phyloP scores from a whole-genome alignment of 2,329 filamentous ascomycete species.

The Xylariaceae sp. region DNA sequence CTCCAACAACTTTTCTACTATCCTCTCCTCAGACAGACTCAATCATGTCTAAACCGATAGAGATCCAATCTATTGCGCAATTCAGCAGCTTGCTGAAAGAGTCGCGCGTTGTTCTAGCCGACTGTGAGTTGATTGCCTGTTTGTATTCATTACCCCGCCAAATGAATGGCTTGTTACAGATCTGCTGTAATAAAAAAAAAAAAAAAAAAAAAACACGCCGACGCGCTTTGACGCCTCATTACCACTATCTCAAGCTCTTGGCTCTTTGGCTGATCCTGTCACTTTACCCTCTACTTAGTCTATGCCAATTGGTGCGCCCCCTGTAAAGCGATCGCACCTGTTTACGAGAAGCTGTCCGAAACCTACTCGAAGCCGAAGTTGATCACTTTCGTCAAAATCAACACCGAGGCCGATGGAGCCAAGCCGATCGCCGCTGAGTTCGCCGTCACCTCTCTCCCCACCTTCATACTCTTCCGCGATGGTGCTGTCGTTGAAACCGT shows the following conservation, averaged over 20 bases:
- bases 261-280: no score
- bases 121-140: slow-evolving; percentile 62
- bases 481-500: slow-evolving; percentile 65
- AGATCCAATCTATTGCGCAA: slow-evolving; percentile 56
- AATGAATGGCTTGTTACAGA: no score
- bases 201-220: no score
- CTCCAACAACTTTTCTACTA: no score
- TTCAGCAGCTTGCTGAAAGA: slow-evolving; percentile 65
- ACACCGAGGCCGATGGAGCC: slow-evolving; percentile 65
- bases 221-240: no score
- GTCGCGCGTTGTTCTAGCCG: slow-evolving; percentile 77
- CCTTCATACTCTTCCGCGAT: slow-evolving; percentile 84
- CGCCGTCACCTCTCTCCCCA: slow-evolving; percentile 72
- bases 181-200: no score
- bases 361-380: slow-evolving; percentile 66
- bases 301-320: slow-evolving; percentile 83
- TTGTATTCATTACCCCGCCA: slow-evolving; percentile 24
- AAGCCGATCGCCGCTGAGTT: slow-evolving; percentile 71
- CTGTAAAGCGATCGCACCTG: slow-evolving; percentile 77
- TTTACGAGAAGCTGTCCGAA: slow-evolving; percentile 73
- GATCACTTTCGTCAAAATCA: slow-evolving; percentile 83
- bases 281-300: slow-evolving; percentile 54
- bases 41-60: slow-evolving; percentile 41
- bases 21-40: no score
- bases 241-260: no score